Conservation (phyloP, 2,329 filamentous ascomycete species). For the Lachnellula cervina region DNA sequence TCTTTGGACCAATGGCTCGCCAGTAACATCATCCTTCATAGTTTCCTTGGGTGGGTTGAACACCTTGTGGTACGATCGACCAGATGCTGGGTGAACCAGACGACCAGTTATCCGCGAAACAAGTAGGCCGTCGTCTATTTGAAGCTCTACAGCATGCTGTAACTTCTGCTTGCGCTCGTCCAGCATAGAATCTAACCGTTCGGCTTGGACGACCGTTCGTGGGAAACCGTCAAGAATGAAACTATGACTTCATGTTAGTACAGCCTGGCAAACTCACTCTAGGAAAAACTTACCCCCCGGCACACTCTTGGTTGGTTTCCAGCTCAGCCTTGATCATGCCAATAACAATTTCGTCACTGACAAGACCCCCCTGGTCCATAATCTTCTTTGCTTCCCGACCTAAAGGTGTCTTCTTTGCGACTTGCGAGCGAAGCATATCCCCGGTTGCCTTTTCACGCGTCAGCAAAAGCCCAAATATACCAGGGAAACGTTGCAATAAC, state of each 20-base stretch:
- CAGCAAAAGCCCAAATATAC: conserved; percentile 14
- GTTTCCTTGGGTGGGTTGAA: conserved; percentile 94
- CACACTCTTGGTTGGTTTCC: conserved; percentile 89
- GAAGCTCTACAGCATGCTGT: conserved; percentile 91
- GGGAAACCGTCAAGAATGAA: conserved; percentile 99
- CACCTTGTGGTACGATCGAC: conserved; percentile 94
- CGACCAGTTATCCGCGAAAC: conserved; percentile 96
- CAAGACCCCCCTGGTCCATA: conserved; percentile 96
- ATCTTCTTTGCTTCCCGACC: conserved; percentile 99
- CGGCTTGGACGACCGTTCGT: conserved; percentile 89
- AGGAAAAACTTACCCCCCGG: conserved; percentile 70
- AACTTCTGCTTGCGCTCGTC: conserved; percentile 71
- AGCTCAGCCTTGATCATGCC: conserved; percentile 99
- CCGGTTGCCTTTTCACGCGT: conserved; percentile 70
- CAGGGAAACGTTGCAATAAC: conserved; percentile 29
- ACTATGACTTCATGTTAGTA: conserved; percentile 43
- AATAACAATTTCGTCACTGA: conserved; percentile 98
- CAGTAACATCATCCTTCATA: conserved; percentile 96
- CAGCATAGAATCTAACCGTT: conserved; percentile 93
- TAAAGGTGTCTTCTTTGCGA: conserved; percentile 92
- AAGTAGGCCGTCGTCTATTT: conserved; percentile 92
- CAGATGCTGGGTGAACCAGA: conserved; percentile 90
- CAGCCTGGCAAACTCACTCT: background rate
- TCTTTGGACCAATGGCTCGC: conserved; percentile 92
- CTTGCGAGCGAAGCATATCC: conserved; percentile 98